Evolutionary conservation across 2,329 filamentous ascomycete species (phyloP).

Genomic region (Talaromyces sp.): DNA sequence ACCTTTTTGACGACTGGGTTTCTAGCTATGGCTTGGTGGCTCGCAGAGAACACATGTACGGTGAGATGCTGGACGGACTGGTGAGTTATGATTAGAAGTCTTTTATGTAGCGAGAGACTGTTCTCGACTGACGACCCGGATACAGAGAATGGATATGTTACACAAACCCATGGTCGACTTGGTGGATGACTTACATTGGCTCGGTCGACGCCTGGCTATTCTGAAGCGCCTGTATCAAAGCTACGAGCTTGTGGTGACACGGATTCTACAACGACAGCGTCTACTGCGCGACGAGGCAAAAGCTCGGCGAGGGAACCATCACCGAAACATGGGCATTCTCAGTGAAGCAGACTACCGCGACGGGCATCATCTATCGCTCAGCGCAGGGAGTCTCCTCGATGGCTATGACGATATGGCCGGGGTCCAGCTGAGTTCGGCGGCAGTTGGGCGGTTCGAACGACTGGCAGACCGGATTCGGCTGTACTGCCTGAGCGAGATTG

Average conservation of each 20-base stretch:
- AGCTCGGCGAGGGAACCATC: conserved; percentile 15
- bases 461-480: conserved; percentile 58
- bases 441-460: conserved; percentile 56
- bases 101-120: neutral
- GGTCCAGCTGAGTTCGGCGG: conserved; percentile 41
- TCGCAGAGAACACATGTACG: conserved; percentile 51
- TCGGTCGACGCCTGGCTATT: conserved; percentile 58
- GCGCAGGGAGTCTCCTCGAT: conserved; percentile 13
- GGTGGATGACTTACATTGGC: conserved; percentile 52
- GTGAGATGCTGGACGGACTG: conserved; percentile 45
- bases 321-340: conserved; percentile 18
- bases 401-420: conserved; percentile 28
- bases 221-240: conserved; percentile 59
- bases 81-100: conserved; percentile 27
- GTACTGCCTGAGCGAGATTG: conserved; percentile 60
- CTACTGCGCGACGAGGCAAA: conserved; percentile 33
- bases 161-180: conserved; percentile 42
- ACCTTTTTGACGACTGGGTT: conserved; percentile 64
- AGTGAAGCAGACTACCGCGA: conserved; percentile 33
- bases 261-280: conserved; percentile 53
- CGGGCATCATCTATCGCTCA: conserved; percentile 29
- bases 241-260: conserved; percentile 59
- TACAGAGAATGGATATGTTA: conserved; percentile 54
- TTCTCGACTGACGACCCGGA: neutral
- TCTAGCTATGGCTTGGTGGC: conserved; percentile 59